Conservation (phyloP, 331 rosid species). For the Malus hybrid region DNA sequence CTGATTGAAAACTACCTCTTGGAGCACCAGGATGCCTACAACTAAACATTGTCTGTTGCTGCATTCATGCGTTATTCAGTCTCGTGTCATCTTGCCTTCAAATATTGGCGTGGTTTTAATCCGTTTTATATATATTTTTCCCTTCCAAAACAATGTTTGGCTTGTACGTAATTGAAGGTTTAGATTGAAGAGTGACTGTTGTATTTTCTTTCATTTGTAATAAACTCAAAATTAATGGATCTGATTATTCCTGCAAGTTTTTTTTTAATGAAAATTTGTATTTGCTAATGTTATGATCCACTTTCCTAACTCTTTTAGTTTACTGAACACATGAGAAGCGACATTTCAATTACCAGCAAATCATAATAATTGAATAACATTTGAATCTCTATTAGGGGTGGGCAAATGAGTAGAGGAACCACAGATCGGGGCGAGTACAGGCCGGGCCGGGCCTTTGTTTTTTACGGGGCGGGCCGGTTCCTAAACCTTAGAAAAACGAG, state of each 20-base stretch:
- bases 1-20: no score
- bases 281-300: not conserved
- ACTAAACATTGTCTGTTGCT: no score
- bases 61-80: not conserved
- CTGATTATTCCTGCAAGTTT: not conserved
- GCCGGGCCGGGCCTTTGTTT: no score
- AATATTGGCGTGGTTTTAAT: not conserved
- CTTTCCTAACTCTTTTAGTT: no score
- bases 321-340: no score
- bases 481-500: no score
- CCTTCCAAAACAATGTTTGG: not conserved
- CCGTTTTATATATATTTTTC: not conserved
- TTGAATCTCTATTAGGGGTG: no score
- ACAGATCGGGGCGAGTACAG: no score
- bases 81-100: constrained; percentile 10
- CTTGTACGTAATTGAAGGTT: not conserved
- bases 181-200: not conserved
- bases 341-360: not conserved
- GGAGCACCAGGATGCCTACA: no score
- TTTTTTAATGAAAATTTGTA: not conserved
- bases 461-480: no score
- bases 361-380: not conserved
- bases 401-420: no score
- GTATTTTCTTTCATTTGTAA: not conserved
- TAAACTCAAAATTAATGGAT: not conserved